Percentiles rank a stretch among this genome's conserved stretches.
These are phyloP conservation scores for Pleurozium schreberi DNA, from an alignment of 225 moss, liverwort and hornwort genomes.

Conservation along the genomic window DNA sequence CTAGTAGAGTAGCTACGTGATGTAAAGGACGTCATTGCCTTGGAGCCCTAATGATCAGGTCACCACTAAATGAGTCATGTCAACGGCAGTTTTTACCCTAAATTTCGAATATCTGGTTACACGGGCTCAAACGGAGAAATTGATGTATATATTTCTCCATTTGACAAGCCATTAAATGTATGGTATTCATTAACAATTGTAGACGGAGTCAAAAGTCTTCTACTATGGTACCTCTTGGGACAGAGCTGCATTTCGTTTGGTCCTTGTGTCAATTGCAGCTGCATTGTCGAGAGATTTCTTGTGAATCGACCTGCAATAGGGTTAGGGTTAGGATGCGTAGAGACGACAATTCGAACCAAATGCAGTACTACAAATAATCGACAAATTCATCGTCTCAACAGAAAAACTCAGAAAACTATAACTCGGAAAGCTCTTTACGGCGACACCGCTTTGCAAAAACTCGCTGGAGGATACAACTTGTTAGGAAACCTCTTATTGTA, in stretches of 20 bases:
- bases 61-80: neutral
- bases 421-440: neutral
- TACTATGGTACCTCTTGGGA: no score
- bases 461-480: neutral
- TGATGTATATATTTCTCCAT: neutral
- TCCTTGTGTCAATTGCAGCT: neutral
- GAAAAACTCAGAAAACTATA: neutral
- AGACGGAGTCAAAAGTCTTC: neutral
- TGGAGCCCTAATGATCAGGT: neutral
- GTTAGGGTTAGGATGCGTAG: neutral
- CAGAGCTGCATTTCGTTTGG: neutral
- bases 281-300: neutral
- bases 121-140: neutral
- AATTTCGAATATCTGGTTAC: neutral
- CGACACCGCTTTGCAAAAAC: neutral
- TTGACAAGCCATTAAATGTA: neutral
- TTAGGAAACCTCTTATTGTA: neutral
- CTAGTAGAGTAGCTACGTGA: neutral
- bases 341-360: neutral
- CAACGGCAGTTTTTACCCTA: neutral
- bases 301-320: neutral
- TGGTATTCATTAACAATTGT: neutral
- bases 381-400: neutral
- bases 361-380: neutral
- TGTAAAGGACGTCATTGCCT: neutral